These are phyloP conservation scores for Starmerella etchellsii DNA, from an alignment of 805 yeast genomes.

Conservation along the genomic window DNA sequence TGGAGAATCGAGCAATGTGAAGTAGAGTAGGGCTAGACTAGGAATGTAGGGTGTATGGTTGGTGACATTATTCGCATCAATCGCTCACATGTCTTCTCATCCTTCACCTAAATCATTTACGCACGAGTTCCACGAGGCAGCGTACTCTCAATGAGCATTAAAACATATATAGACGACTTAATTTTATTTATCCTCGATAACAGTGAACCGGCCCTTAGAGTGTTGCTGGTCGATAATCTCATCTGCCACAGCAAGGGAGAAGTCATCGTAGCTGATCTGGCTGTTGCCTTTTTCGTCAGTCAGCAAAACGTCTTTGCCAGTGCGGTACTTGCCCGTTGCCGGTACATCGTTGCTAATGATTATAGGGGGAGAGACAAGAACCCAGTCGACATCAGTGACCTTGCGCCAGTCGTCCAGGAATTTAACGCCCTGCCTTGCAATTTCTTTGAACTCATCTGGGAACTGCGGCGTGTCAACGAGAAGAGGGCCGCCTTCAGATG, in stretches of 20 bases:
- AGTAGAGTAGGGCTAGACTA: too few relatives aligned
- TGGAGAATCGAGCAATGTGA: too few relatives aligned
- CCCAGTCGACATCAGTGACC: slow-evolving; percentile 12
- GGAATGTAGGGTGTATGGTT: too few relatives aligned
- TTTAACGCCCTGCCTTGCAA: slow-evolving; percentile 5
- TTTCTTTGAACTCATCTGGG: slow-evolving; percentile 7
- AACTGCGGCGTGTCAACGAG: slow-evolving; percentile 9
- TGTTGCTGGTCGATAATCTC: slow-evolving; percentile 11
- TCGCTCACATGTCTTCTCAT: too few relatives aligned
- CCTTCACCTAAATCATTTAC: too few relatives aligned
- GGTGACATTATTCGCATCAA: too few relatives aligned
- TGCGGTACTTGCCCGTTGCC: slow-evolving; percentile 7
- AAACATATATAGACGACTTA: background rate
- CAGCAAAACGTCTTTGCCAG: slow-evolving; percentile 5
- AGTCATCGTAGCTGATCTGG: slow-evolving; percentile 16
- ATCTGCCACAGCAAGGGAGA: slow-evolving; percentile 13
- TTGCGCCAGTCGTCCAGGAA: slow-evolving; percentile 2
- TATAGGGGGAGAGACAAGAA: slow-evolving; percentile 9
- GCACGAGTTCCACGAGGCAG: too few relatives aligned
- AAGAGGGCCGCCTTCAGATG: slow-evolving; percentile 8
- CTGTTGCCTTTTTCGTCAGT: slow-evolving; percentile 9
- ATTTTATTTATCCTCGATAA: slow-evolving; percentile 4
- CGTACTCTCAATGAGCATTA: too few relatives aligned
- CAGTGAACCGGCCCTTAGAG: slow-evolving; percentile 10
- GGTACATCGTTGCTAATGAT: slow-evolving; percentile 6